Percentiles rank a stretch among this genome's conserved stretches.
These are phyloP conservation scores for Sideroxylon spinosum DNA, from an alignment of 179 eudicot genomes.

Conservation along the genomic window DNA sequence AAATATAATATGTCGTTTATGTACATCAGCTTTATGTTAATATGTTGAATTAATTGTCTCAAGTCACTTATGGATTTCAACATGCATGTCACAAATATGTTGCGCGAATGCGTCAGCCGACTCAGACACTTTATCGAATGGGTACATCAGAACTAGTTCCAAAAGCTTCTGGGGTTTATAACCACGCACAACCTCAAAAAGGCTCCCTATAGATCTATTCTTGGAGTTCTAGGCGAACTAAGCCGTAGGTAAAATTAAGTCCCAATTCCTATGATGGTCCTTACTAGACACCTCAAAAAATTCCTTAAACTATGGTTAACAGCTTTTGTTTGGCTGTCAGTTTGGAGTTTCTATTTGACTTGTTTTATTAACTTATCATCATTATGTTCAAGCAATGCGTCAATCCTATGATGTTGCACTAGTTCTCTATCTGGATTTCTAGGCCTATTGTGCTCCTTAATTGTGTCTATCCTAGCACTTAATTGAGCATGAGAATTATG, in stretches of 20 bases:
- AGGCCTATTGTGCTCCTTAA: no score
- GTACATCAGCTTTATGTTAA: neutral
- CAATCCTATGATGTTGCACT: no score
- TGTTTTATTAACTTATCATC: no score
- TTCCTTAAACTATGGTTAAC: neutral
- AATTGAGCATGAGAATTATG: no score
- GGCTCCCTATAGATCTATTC: neutral
- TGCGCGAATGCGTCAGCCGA: neutral
- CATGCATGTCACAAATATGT: neutral
- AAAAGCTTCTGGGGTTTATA: neutral
- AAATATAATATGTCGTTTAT: neutral
- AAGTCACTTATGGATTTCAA: neutral
- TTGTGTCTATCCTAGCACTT: no score
- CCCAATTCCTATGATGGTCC: neutral
- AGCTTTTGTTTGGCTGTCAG: neutral
- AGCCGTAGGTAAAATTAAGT: neutral
- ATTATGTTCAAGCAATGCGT: no score
- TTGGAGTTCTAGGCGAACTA: neutral
- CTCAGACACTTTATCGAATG: no score
- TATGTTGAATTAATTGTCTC: neutral
- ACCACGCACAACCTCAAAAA: neutral
- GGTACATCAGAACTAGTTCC: neutral
- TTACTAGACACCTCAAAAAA: neutral
- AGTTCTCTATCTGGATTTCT: no score
- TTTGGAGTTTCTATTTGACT: neutral